Evolutionary conservation across 2,329 filamentous ascomycete genomes (phyloP).

Genomic region (Fusarium sp.): DNA sequence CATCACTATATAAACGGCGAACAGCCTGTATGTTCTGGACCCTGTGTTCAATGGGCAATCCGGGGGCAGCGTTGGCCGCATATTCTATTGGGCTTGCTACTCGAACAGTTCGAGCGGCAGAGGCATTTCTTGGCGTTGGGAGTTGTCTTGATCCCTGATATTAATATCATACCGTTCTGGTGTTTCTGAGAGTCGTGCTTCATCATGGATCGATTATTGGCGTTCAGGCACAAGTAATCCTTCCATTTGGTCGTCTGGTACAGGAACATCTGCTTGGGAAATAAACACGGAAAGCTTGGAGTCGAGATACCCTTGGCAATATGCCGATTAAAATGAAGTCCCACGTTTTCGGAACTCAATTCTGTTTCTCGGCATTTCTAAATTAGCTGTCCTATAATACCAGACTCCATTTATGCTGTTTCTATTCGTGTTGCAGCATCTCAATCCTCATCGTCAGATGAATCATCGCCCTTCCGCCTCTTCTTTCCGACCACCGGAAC

Average conservation of each 20-base stretch:
- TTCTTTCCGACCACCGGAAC: conserved; percentile 39
- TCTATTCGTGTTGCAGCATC: neutral
- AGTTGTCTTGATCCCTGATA: neutral
- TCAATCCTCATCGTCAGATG: conserved; percentile 48
- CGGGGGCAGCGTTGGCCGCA: neutral
- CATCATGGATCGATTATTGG: neutral
- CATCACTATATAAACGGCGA: conserved; percentile 34
- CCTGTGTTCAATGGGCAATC: conserved; percentile 3
- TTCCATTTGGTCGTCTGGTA: neutral
- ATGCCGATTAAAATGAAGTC: neutral
- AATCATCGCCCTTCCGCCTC: conserved; percentile 48
- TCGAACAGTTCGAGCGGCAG: neutral
- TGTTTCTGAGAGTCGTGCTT: neutral
- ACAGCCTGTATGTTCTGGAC: conserved; percentile 14
- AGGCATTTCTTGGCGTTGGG: conserved; percentile 20
- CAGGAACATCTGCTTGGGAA: neutral
- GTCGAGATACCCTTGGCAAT: conserved; percentile 10
- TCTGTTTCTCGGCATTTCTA: neutral
- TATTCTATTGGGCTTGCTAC: conserved; percentile 4
- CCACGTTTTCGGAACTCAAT: neutral
- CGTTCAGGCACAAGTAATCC: neutral
- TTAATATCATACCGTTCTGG: neutral
- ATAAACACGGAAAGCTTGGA: neutral
- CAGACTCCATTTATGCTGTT: conserved; percentile 18
- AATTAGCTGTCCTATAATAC: neutral